Conservation (phyloP, 768 basidiomycete species). For the Termitomyces heimii region DNA sequence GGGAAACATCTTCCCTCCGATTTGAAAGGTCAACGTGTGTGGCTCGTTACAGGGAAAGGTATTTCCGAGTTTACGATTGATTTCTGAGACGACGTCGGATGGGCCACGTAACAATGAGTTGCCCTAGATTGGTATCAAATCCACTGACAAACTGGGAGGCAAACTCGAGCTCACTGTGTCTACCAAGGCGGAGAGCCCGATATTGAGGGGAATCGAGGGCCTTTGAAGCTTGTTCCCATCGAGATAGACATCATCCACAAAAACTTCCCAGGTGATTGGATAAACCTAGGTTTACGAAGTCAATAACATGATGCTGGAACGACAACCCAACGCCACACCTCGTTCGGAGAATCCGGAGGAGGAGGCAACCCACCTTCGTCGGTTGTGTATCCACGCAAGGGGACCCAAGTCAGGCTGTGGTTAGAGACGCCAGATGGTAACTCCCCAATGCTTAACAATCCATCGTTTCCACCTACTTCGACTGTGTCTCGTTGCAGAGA, state of each 20-base stretch:
- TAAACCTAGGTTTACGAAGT: slow-evolving; percentile 36
- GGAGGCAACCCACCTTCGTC: slow-evolving; percentile 49
- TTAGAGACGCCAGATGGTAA: slow-evolving; percentile 45
- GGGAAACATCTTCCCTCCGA: slow-evolving; percentile 64
- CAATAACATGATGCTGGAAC: not conserved
- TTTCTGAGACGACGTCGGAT: slow-evolving; percentile 51
- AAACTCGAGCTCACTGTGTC: slow-evolving; percentile 53
- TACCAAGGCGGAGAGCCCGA: slow-evolving; percentile 57
- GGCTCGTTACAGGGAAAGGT: slow-evolving; percentile 52
- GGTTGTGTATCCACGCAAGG: slow-evolving; percentile 48
- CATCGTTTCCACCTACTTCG: slow-evolving; percentile 63
- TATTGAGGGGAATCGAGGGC: slow-evolving; percentile 43
- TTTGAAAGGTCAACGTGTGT: slow-evolving; percentile 61
- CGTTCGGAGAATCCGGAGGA: slow-evolving; percentile 49
- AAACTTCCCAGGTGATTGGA: slow-evolving; percentile 68
- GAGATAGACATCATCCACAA: slow-evolving; percentile 65
- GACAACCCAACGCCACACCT: slow-evolving; percentile 32
- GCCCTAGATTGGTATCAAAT: slow-evolving; percentile 38
- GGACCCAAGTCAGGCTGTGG: slow-evolving; percentile 58
- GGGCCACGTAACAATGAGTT: slow-evolving; percentile 77
- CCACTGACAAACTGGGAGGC: not conserved
- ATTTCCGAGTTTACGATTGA: slow-evolving; percentile 33
- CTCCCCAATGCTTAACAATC: slow-evolving; percentile 60
- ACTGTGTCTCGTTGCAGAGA: slow-evolving; percentile 65
- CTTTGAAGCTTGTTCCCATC: slow-evolving; percentile 57